Evolutionary conservation across 2,329 filamentous ascomycete genomes (phyloP).

Genomic region (Colletotrichum truncatum): DNA sequence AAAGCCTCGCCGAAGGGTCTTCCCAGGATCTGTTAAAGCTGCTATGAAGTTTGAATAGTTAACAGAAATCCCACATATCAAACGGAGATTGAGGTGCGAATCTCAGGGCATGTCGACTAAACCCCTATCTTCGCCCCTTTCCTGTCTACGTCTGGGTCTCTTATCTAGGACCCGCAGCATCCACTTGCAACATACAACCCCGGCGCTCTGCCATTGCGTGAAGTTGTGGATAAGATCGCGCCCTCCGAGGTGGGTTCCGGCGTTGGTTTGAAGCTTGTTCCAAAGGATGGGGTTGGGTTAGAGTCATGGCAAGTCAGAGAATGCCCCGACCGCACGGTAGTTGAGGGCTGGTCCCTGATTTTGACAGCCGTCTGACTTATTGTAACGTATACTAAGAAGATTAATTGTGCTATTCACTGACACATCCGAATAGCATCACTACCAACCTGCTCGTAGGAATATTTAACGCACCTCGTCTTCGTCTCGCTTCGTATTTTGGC

Average conservation of each 20-base stretch:
- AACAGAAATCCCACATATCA: not conserved
- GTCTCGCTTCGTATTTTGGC: too few species aligned
- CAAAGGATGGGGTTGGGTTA: not conserved
- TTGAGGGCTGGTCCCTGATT: not conserved
- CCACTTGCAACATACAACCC: not conserved
- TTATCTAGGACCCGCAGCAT: constrained; percentile 5
- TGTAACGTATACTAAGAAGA: too few species aligned
- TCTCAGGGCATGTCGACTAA: not conserved
- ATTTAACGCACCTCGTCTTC: too few species aligned
- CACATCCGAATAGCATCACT: too few species aligned
- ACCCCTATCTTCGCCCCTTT: not conserved
- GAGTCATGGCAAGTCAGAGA: not conserved
- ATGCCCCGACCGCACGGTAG: not conserved
- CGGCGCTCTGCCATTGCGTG: not conserved
- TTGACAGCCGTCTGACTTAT: too few species aligned
- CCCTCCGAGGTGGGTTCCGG: not conserved
- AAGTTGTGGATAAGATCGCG: not conserved
- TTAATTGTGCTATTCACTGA: too few species aligned
- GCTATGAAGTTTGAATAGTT: not conserved
- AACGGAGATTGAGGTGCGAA: not conserved
- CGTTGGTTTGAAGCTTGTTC: not conserved
- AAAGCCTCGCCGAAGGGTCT: not conserved
- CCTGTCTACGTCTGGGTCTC: not conserved
- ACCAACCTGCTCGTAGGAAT: too few species aligned
- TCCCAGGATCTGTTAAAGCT: not conserved